A percentile compares a stretch with the other conserved stretches of the same genome.
Evolutionary conservation across 495 filamentous ascomycete genomes (phyloP).

Genomic region (Neurospora sp.): DNA sequence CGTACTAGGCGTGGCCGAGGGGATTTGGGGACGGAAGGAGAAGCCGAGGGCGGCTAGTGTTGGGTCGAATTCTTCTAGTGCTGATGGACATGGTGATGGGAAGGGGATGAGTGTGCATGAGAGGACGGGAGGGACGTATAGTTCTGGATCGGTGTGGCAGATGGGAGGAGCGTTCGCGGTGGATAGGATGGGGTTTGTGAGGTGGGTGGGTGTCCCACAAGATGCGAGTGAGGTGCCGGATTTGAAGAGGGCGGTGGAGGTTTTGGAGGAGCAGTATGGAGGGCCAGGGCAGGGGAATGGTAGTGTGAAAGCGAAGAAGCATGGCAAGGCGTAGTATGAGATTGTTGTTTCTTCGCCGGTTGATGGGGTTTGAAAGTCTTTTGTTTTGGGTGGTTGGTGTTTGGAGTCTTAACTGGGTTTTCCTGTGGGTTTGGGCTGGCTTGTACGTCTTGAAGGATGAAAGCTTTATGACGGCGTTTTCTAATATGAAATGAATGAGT

Average conservation of each 20-base stretch:
- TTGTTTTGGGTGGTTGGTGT: not conserved
- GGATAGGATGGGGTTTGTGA: conserved; percentile 38
- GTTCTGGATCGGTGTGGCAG: conserved; percentile 40
- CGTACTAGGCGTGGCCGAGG: conserved; percentile 39
- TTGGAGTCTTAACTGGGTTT: not conserved
- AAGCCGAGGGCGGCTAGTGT: conserved; percentile 36
- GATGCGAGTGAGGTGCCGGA: conserved; percentile 40
- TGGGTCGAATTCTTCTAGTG: not conserved
- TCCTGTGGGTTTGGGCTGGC: not conserved
- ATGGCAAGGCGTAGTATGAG: conserved; percentile 10
- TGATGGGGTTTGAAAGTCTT: not conserved
- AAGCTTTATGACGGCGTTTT: not conserved
- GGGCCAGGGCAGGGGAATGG: conserved; percentile 25
- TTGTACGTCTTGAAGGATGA: not conserved
- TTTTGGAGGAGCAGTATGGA: conserved; percentile 9
- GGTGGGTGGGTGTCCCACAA: conserved; percentile 32
- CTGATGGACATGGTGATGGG: not conserved
- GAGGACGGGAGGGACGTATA: not conserved
- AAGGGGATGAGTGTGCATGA: not conserved
- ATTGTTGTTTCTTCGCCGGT: conserved; percentile 4
- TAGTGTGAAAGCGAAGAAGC: conserved; percentile 21
- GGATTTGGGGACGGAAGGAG: conserved; percentile 38
- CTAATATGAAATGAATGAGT: not conserved
- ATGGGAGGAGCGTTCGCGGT: conserved; percentile 46
- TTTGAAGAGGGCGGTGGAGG: conserved; percentile 37